Evolutionary conservation across 2,329 filamentous ascomycete species (phyloP).

Genomic region (Colletotrichum agaves): DNA sequence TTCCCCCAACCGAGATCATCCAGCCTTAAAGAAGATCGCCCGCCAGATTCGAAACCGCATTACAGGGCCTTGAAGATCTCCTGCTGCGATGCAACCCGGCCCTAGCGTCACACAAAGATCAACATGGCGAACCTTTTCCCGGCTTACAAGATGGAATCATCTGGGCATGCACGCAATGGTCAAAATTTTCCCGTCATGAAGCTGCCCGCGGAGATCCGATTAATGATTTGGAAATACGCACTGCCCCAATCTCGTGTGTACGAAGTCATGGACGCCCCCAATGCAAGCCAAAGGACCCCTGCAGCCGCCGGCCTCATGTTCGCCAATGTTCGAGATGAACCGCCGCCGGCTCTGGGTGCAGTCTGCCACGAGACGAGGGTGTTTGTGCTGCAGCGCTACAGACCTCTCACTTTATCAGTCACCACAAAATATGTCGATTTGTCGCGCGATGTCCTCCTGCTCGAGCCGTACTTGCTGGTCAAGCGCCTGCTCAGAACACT

Average conservation of each 20-base stretch:
- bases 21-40: conserved; percentile 36
- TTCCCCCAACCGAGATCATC: conserved; percentile 16
- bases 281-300: conserved; percentile 51
- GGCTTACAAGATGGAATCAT: background rate
- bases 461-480: conserved; percentile 60
- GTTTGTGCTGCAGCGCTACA: conserved; percentile 55
- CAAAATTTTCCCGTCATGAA: conserved; percentile 38
- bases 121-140: conserved; percentile 31
- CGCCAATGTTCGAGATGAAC: conserved; percentile 57
- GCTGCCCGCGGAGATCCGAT: conserved; percentile 57
- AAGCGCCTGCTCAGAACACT: conserved; percentile 58
- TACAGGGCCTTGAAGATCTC: conserved; percentile 27
- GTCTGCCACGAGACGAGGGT: conserved; percentile 57
- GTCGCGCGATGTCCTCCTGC: conserved; percentile 56
- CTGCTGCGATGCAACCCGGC: conserved; percentile 34
- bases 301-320: conserved; percentile 58
- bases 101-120: conserved; percentile 27
- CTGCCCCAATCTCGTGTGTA: conserved; percentile 58
- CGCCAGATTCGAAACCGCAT: conserved; percentile 23
- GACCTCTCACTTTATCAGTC: conserved; percentile 54
- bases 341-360: conserved; percentile 54
- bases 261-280: conserved; percentile 58
- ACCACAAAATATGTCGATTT: conserved; percentile 61
- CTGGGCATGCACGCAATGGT: background rate
- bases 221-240: conserved; percentile 58